These are phyloP conservation scores for Petunia secreta DNA, from an alignment of 257 asterid species.

Conservation along the genomic window DNA sequence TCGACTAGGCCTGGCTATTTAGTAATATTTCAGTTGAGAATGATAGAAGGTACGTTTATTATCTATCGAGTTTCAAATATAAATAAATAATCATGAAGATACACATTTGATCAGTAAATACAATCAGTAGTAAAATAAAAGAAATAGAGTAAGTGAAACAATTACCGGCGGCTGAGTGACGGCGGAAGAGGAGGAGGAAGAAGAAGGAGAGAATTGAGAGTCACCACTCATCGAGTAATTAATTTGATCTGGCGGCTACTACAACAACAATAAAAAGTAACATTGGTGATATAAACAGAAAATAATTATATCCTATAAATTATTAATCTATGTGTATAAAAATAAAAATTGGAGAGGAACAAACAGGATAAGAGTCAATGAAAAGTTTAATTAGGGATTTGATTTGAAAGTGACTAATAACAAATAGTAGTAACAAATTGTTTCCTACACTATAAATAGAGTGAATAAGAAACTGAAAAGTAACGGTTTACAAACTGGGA, in stretches of 20 bases:
- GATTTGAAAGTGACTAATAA: neutral
- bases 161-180: conserved; percentile 31
- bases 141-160: neutral
- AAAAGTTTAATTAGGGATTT: conserved; percentile 6
- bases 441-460: neutral
- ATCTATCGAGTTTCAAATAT: too few species aligned
- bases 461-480: neutral
- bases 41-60: too few species aligned
- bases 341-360: neutral
- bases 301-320: neutral
- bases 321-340: neutral
- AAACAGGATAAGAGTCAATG: conserved; percentile 19
- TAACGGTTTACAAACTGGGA: neutral
- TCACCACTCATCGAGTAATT: conserved; percentile 36
- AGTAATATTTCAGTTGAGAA: too few species aligned
- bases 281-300: conserved; percentile 2
- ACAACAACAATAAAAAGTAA: neutral
- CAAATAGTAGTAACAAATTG: neutral
- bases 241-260: neutral
- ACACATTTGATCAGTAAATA: too few species aligned
- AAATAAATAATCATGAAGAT: too few species aligned
- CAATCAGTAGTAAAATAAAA: neutral
- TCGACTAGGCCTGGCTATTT: too few species aligned
- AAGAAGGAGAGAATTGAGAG: conserved; percentile 32
- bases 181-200: conserved; percentile 34